Evolutionary conservation across 1,284 basidiomycete species (phyloP).

Genomic region (Termitomyces sp.): DNA sequence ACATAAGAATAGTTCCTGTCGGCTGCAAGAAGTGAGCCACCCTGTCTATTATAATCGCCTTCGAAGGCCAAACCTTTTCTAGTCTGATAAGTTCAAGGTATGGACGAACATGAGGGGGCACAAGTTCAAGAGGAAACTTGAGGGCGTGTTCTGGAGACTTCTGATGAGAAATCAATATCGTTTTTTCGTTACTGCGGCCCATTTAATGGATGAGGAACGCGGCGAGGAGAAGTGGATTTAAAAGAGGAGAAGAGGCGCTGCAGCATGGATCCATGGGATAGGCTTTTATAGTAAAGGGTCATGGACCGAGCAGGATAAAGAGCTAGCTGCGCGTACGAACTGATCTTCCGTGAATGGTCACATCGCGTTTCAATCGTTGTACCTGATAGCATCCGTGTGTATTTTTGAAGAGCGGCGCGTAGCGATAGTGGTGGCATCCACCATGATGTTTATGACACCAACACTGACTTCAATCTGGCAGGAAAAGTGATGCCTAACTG

Average conservation of each 20-base stretch:
- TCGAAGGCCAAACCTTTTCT: conserved; percentile 35
- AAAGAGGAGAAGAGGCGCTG: background rate
- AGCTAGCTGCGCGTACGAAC: background rate
- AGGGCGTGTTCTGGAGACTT: conserved; percentile 7
- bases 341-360: conserved; percentile 2
- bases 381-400: conserved; percentile 9
- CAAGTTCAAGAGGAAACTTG: conserved; percentile 30
- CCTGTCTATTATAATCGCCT: background rate
- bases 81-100: conserved; percentile 49
- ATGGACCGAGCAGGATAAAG: background rate
- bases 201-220: conserved; percentile 13
- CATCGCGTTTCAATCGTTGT: conserved; percentile 9
- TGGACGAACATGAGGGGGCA: conserved; percentile 30
- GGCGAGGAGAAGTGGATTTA: background rate
- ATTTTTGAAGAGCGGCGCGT: conserved; percentile 3
- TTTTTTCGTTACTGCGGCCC: conserved; percentile 25
- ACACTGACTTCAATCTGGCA: conserved; percentile 1
- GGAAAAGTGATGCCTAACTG: background rate
- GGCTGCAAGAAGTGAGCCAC: conserved; percentile 25
- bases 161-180: conserved; percentile 25
- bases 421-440: conserved; percentile 3
- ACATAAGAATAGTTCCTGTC: conserved; percentile 49
- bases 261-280: background rate
- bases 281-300: conserved; percentile 1
- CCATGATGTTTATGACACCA: conserved; percentile 4